phyloP scores from a whole-genome alignment of 768 basidiomycete species.

The Holtermanniella nyarrowii region DNA sequence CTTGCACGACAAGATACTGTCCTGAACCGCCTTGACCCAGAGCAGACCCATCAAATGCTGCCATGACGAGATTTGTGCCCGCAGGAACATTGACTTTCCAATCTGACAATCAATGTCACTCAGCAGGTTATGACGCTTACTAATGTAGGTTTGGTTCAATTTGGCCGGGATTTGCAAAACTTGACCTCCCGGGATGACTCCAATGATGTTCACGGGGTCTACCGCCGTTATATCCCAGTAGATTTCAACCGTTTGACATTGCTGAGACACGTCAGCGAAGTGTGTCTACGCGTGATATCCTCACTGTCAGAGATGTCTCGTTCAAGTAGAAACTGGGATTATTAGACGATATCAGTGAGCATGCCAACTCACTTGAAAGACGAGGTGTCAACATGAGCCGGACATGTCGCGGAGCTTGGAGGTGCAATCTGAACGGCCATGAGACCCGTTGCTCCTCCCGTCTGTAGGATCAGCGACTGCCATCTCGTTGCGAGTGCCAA shows the following conservation, averaged over 20 bases:
- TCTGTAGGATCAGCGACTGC: conserved; percentile 7
- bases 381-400: too few species aligned
- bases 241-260: conserved; percentile 23
- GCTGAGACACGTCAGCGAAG: conserved; percentile 5
- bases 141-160: too few species aligned
- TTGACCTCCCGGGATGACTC: conserved; percentile 56
- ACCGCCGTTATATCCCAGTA: conserved; percentile 28
- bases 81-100: conserved; percentile 54
- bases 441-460: conserved; percentile 12
- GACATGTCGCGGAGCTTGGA: too few species aligned
- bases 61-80: conserved; percentile 46
- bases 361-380: conserved; percentile 23
- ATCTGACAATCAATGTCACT: too few species aligned
- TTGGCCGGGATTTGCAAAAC: conserved; percentile 46
- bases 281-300: neutral
- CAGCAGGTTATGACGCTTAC: too few species aligned
- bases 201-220: conserved; percentile 42
- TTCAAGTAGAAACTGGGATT: conserved; percentile 30
- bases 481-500: neutral
- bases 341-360: neutral
- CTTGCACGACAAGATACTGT: conserved; percentile 46
- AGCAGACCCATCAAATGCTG: conserved; percentile 19
- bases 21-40: conserved; percentile 52
- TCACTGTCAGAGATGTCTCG: conserved; percentile 17
- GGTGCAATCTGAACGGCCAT: neutral